Base-by-base conservation (phyloP, 345 rosid species). In the Hibiscus tridactylites region DNA sequence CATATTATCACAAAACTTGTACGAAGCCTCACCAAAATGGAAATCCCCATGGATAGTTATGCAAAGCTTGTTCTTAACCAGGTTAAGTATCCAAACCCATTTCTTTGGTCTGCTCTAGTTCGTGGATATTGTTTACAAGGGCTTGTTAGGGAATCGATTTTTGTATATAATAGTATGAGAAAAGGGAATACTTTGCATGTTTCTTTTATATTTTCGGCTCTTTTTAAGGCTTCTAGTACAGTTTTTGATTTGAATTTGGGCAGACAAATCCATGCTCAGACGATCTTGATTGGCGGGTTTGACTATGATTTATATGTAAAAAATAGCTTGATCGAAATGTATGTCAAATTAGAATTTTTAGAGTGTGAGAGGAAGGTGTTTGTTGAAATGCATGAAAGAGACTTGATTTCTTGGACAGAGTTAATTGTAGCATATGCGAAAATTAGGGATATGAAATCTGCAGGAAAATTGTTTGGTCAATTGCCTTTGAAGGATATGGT, bases 141-240 rank as follows among this genome's bases (percentile, higher is more conserved):
- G 24, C 24, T 21, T 21, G 24, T 21, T 21, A 21, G 24, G 24
- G 31, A 29, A 29, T 29, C 31, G 3, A 29, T 1, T 29, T 29
- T 29, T 29, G 31, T 29, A 3, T 29, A 29, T 29, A 29, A 29
- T 29, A 29, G 31, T 29, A 29, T 91, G 97, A 83, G 96, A 21
- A 73, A 44, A 56, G 79, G 82, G 57, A 84, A 83, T 10, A 47
- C 79, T 50, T 74, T 76, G 10, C 97, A 92, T 16, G 85, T 88
- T 58, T 87, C 96, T 0, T 91, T 91, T 80, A 90, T 97, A 16
- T 87, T 91, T 74, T 76, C 97, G 0, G 91, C 96, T 63, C 80
- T 91, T 74, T 77, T 93, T 21, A 93, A 89, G 85, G 89, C 87
- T 28, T 81, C 88, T 26, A 77, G 83, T 0, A 76, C 70, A 6